Conservation (phyloP, 306 rosid species). For the Erythrophleum fordii region DNA sequence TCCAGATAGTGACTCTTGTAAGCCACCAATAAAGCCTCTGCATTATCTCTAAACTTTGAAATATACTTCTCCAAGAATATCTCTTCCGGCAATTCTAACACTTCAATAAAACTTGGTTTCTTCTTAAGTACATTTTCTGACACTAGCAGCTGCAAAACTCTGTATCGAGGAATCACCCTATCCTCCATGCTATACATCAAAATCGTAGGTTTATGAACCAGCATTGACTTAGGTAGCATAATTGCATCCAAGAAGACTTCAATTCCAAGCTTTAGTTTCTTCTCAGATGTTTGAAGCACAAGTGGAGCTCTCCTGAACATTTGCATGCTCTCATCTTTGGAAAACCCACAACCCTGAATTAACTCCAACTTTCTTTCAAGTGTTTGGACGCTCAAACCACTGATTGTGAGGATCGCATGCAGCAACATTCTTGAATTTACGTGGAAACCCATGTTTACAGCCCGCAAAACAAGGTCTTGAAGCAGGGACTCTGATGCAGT, state of each 20-base stretch:
- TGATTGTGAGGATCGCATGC: conserved; percentile 27
- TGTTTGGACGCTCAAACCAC: conserved; percentile 44
- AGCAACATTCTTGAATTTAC: conserved; percentile 52
- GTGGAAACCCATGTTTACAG: conserved; percentile 10
- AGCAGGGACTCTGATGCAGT: conserved; percentile 29
- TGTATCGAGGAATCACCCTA: not conserved
- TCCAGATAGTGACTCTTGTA: conserved; percentile 44
- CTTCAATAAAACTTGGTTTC: conserved; percentile 26
- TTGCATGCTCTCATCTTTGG: not conserved
- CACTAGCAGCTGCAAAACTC: conserved; percentile 51
- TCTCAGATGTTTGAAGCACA: conserved; percentile 52
- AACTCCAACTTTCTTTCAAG: conserved; percentile 48
- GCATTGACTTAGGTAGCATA: conserved; percentile 44
- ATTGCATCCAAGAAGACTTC: conserved; percentile 53
- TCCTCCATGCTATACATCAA: not conserved
- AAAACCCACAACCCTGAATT: conserved; percentile 18
- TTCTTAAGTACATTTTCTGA: conserved; percentile 44
- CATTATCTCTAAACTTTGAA: conserved; percentile 17
- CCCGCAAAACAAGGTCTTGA: conserved; percentile 39
- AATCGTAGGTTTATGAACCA: not conserved
- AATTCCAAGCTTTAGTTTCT: conserved; percentile 52
- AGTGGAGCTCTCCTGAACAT: conserved; percentile 55
- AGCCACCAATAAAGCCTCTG: conserved; percentile 41
- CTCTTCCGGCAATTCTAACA: conserved; percentile 35
- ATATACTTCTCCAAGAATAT: conserved; percentile 51